These are phyloP conservation scores for Jatropha multifida DNA, from an alignment of 441 rosid genomes.

Conservation along the genomic window DNA sequence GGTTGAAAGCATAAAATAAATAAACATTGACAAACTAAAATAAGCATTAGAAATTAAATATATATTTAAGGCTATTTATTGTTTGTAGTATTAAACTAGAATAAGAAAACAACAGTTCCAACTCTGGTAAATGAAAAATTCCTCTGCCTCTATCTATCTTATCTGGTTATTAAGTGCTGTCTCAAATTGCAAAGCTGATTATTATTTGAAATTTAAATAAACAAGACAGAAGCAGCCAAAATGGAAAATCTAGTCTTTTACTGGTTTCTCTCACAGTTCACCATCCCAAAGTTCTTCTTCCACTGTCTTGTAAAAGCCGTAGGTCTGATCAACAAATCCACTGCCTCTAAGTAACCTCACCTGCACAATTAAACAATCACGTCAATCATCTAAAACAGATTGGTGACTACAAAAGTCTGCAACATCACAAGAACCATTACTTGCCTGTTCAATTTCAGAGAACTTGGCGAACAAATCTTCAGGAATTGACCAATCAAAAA, in stretches of 20 bases:
- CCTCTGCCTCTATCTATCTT: neutral
- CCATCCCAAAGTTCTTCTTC: slow-evolving; percentile 34
- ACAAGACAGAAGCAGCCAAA: neutral
- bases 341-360: slow-evolving; percentile 16
- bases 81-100: too few species aligned
- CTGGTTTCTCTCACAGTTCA: slow-evolving; percentile 9
- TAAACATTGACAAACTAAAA: too few species aligned
- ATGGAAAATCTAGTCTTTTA: neutral
- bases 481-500: slow-evolving; percentile 51
- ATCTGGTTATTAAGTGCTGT: neutral
- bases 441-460: slow-evolving; percentile 51
- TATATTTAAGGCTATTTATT: too few species aligned
- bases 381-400: neutral
- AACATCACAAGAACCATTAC: neutral
- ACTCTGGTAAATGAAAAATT: neutral
- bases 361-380: slow-evolving; percentile 11
- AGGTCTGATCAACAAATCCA: slow-evolving; percentile 17
- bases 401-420: neutral
- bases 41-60: too few species aligned
- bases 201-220: neutral
- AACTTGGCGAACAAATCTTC: slow-evolving; percentile 44
- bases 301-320: slow-evolving; percentile 18
- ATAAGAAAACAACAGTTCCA: too few species aligned
- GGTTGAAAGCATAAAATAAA: too few species aligned
- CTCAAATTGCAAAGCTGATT: neutral